Evolutionary conservation across 2,329 filamentous ascomycete species (phyloP).

Genomic region (Aspergillus pseudoviridinutans): DNA sequence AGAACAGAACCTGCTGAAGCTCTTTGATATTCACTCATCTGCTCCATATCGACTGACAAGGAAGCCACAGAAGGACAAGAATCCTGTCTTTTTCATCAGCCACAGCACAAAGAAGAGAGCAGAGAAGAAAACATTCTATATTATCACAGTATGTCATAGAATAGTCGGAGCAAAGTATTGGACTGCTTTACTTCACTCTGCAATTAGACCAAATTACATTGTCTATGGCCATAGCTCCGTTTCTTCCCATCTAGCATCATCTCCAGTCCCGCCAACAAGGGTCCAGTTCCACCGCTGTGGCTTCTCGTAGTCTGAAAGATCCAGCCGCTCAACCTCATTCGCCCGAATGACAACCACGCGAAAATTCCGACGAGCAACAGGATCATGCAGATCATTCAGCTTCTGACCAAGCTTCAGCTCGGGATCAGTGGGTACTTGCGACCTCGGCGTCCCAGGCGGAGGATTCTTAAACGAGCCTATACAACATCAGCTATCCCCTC

Average conservation of each 20-base stretch:
- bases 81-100: background rate
- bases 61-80: background rate
- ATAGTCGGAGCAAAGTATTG: background rate
- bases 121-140: background rate
- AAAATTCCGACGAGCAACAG: constrained; percentile 68
- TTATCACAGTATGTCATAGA: background rate
- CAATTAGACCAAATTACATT: constrained; percentile 7
- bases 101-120: background rate
- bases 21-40: background rate
- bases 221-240: constrained; percentile 63
- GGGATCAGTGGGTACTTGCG: constrained; percentile 45
- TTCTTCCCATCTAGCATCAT: constrained; percentile 57
- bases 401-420: constrained; percentile 55
- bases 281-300: constrained; percentile 65
- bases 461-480: constrained; percentile 68
- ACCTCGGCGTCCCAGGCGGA: constrained; percentile 60
- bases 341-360: constrained; percentile 83
- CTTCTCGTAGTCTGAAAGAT: constrained; percentile 64
- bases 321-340: constrained; percentile 69
- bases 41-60: background rate
- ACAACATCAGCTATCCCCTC: background rate
- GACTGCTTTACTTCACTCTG: background rate
- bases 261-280: constrained; percentile 46
- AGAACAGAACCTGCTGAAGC: background rate
- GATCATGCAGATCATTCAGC: constrained; percentile 67